Conservation (phyloP, 2,329 filamentous ascomycete genomes). For the Nannizziopsis barbatae region DNA sequence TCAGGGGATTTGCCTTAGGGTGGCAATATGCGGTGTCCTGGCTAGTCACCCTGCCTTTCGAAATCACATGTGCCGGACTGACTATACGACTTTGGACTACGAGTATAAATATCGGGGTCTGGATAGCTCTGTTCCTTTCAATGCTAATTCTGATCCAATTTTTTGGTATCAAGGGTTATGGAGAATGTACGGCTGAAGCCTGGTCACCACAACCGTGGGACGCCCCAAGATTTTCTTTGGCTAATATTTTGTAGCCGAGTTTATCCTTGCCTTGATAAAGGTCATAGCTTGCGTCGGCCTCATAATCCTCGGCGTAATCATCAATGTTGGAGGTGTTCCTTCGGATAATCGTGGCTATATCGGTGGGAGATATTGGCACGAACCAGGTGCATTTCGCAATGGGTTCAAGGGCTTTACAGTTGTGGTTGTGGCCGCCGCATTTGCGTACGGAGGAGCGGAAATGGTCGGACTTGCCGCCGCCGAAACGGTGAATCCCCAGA, state of each 20-base stretch:
- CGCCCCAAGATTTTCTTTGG: slow-evolving; percentile 28
- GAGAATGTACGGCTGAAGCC: slow-evolving; percentile 51
- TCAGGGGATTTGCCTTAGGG: slow-evolving; percentile 41
- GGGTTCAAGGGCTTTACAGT: slow-evolving; percentile 55
- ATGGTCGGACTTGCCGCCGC: slow-evolving; percentile 46
- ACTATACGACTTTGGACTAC: slow-evolving; percentile 50
- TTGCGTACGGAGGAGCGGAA: slow-evolving; percentile 34
- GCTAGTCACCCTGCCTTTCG: slow-evolving; percentile 62
- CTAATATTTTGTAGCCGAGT: slow-evolving; percentile 49
- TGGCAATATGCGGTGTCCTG: slow-evolving; percentile 65
- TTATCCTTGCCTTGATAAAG: slow-evolving; percentile 52
- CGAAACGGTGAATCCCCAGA: slow-evolving; percentile 43
- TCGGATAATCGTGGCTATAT: slow-evolving; percentile 44
- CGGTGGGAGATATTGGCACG: slow-evolving; percentile 55
- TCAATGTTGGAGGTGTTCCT: slow-evolving; percentile 55
- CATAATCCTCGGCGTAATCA: slow-evolving; percentile 53
- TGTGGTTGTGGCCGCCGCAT: slow-evolving; percentile 34
- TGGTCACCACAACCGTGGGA: slow-evolving; percentile 57
- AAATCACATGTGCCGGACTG: slow-evolving; percentile 52
- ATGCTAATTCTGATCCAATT: slow-evolving; percentile 52
- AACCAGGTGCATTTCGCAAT: slow-evolving; percentile 50
- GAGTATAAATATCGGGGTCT: slow-evolving; percentile 26
- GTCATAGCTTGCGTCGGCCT: slow-evolving; percentile 55
- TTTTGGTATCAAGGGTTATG: slow-evolving; percentile 41
- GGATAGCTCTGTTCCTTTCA: slow-evolving; percentile 44